phyloP scores from a whole-genome alignment of 2,329 filamentous ascomycete species.

The Penicillium brevicompactum region DNA sequence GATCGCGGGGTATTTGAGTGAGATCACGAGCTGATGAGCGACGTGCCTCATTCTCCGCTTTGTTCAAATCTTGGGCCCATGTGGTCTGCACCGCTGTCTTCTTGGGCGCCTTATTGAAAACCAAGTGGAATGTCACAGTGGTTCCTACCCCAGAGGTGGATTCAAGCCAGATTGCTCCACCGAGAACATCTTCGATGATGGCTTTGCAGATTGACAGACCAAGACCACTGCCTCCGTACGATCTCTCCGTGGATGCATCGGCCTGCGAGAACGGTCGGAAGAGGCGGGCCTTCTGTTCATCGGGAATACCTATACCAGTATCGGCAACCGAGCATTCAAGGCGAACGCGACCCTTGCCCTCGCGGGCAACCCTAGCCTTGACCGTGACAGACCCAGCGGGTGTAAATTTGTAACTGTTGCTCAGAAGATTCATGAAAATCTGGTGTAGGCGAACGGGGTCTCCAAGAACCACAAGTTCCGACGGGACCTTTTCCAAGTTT shows the following conservation, averaged over 20 bases:
- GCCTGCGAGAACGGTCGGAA: slow-evolving; percentile 94
- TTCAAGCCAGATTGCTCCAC: slow-evolving; percentile 79
- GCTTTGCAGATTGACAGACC: slow-evolving; percentile 94
- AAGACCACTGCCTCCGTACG: slow-evolving; percentile 88
- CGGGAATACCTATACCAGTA: slow-evolving; percentile 87
- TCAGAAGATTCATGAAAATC: slow-evolving; percentile 77
- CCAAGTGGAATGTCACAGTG: slow-evolving; percentile 76
- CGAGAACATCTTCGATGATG: slow-evolving; percentile 88
- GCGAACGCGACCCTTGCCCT: slow-evolving; percentile 69
- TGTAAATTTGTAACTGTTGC: slow-evolving; percentile 93
- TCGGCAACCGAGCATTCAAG: slow-evolving; percentile 85
- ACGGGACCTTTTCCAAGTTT: slow-evolving; percentile 63
- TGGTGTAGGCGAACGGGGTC: slow-evolving; percentile 83
- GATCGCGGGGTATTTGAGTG: slow-evolving; percentile 70
- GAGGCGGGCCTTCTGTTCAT: slow-evolving; percentile 74
- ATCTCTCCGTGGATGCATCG: slow-evolving; percentile 84
- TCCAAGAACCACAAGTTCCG: slow-evolving; percentile 71
- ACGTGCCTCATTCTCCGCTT: slow-evolving; percentile 44
- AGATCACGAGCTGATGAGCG: slow-evolving; percentile 63
- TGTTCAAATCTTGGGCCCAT: slow-evolving; percentile 52
- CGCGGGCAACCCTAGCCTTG: slow-evolving; percentile 70
- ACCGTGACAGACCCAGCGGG: slow-evolving; percentile 84
- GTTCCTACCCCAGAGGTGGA: slow-evolving; percentile 66
- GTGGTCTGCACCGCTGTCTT: slow-evolving; percentile 59
- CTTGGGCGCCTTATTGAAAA: slow-evolving; percentile 77